Evolutionary conservation across 768 basidiomycete genomes (phyloP), one percentile per base, ranked within the genome.

Genomic region (Termitomyces sp.): DNA sequence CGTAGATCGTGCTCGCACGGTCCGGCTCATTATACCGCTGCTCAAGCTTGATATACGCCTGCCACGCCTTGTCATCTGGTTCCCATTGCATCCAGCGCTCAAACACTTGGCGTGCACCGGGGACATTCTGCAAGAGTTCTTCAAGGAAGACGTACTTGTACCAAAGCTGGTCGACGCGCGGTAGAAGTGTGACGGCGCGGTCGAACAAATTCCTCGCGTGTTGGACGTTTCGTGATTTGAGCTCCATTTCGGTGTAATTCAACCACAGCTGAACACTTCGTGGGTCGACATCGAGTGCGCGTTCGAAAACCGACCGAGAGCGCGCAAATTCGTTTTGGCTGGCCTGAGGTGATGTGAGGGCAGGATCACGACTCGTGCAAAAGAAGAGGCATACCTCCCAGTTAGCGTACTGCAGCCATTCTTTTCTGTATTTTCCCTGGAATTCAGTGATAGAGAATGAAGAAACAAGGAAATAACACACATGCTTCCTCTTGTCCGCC

Each of bases 41-140:
- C 75, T 99, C 97, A 69, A 98, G 78, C 75, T 99, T 98, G 79
- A 98, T 91, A 72, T 96, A 98, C n/a, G 94, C 93, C 68, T 94
- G 91, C 96, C 96, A 99, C 3, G 96, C 94, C 76, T 98, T 98
- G 82, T 98, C 97, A 65, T 98, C 95, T 0, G 97, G 97, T 68
- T 98, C 97, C 97, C 97, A 98, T 62, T 92, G 84, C 94, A 98
- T 96, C 97, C 97, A 99, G 46, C 97, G 83, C 71, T 99, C 97
- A 60, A 98, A 99, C 54, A 98, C 93, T 68, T 98, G 96, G 9
- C 97, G 86, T 1, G 95, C 94, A 40, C 97, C 97, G 1, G 95
- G 85, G 33, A 99, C 87, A 66, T 99, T 98, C 65, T 95, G 89
- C 12, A 99, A 81, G 3, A 99, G 82, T 68, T 99, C 97, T 68